A percentile compares a stretch with the other conserved stretches of the same genome.
phyloP scores from a whole-genome alignment of 2,329 filamentous ascomycete species.

The Pyrenophora tritici-repentis region DNA sequence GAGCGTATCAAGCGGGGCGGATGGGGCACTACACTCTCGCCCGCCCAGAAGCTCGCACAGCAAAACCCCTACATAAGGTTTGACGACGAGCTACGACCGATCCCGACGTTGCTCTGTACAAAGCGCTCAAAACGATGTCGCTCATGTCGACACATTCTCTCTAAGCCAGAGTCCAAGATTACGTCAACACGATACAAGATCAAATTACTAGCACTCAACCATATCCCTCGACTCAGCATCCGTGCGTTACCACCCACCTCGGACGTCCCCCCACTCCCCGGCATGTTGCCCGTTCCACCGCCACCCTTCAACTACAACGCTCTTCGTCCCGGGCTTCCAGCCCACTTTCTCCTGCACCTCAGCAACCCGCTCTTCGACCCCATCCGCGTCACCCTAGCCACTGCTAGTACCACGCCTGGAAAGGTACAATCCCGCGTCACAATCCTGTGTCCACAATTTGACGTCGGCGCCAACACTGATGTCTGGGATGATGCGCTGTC shows the following conservation, averaged over 20 bases:
- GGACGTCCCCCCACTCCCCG: conserved; percentile 52
- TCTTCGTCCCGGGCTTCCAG: conserved; percentile 56
- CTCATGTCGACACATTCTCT: conserved; percentile 90
- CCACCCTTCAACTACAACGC: conserved; percentile 52
- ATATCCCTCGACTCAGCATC: conserved; percentile 82
- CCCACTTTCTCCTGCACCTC: conserved; percentile 86
- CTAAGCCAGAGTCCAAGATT: conserved; percentile 90
- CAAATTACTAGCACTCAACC: conserved; percentile 79
- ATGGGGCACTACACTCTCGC: conserved; percentile 66
- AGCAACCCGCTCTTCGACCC: conserved; percentile 93
- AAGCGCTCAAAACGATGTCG: conserved; percentile 94
- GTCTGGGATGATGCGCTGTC: conserved; percentile 88
- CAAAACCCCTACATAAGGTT: conserved; percentile 63
- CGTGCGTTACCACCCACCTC: conserved; percentile 61
- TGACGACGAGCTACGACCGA: conserved; percentile 74
- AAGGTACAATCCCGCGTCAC: conserved; percentile 69
- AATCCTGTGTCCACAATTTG: conserved; percentile 90
- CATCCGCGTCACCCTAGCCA: conserved; percentile 85
- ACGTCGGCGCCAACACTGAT: conserved; percentile 91
- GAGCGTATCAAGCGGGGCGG: conserved; percentile 61
- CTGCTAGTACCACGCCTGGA: conserved; percentile 59
- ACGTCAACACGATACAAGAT: conserved; percentile 90
- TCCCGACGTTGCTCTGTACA: conserved; percentile 81
- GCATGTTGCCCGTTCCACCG: conserved; percentile 31
- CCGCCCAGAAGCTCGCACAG: conserved; percentile 59